Evolutionary conservation across 345 rosid species (phyloP).

Genomic region (Eutrema yunnanense): DNA sequence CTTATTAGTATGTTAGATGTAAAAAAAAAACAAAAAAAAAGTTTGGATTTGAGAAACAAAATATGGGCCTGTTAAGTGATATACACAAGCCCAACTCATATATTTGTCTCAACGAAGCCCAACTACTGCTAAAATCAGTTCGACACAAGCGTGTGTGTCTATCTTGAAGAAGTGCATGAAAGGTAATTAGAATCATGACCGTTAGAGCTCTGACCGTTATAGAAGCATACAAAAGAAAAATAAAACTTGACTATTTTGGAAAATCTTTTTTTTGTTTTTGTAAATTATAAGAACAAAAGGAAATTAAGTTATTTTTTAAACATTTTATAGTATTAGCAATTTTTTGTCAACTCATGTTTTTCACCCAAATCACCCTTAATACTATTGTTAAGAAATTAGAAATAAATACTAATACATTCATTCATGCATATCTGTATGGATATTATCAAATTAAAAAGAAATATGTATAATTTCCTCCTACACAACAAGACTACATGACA

Average conservation of each 20-base stretch:
- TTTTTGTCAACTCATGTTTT: too few species aligned
- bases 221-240: background rate
- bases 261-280: background rate
- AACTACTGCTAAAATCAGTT: background rate
- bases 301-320: background rate
- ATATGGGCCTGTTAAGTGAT: background rate
- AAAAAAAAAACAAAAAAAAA: too few species aligned
- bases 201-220: background rate
- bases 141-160: too few species aligned
- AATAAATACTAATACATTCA: too few species aligned
- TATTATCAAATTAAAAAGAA: background rate
- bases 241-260: background rate
- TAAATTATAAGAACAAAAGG: background rate
- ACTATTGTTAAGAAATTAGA: too few species aligned
- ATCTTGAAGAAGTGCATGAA: background rate
- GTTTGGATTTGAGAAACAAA: background rate
- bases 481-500: background rate
- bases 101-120: background rate
- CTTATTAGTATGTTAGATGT: too few species aligned
- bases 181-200: background rate
- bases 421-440: too few species aligned
- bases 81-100: background rate
- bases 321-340: too few species aligned
- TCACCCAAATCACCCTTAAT: too few species aligned
- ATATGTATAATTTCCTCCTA: too few species aligned